These are phyloP conservation scores for Teunomyces atbi DNA, from an alignment of 805 yeast species.

Conservation along the genomic window DNA sequence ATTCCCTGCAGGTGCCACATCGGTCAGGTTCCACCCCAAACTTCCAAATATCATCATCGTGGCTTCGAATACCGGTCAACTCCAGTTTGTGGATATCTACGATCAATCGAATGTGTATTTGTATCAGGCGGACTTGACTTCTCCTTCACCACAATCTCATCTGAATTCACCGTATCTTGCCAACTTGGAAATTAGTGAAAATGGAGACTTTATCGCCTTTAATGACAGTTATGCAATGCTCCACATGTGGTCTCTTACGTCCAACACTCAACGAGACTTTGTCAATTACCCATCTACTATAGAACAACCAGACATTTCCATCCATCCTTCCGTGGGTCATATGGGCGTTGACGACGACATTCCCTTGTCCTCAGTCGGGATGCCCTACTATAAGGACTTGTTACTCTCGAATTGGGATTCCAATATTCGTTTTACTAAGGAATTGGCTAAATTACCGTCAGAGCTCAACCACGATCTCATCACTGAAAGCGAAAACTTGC, in stretches of 20 bases:
- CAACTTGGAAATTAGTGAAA: slow-evolving; percentile 53
- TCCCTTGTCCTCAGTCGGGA: slow-evolving; percentile 72
- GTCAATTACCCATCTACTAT: slow-evolving; percentile 39
- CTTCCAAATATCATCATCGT: slow-evolving; percentile 73
- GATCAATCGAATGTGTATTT: slow-evolving; percentile 69
- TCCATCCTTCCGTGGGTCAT: slow-evolving; percentile 25
- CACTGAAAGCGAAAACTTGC: slow-evolving; percentile 19
- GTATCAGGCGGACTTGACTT: slow-evolving; percentile 60
- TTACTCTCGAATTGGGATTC: slow-evolving; percentile 80
- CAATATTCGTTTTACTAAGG: slow-evolving; percentile 56
- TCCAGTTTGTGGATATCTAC: slow-evolving; percentile 80
- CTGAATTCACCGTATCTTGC: slow-evolving; percentile 32
- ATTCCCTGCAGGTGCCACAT: slow-evolving; percentile 86
- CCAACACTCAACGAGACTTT: slow-evolving; percentile 29
- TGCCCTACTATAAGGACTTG: slow-evolving; percentile 81
- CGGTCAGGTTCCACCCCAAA: slow-evolving; percentile 82
- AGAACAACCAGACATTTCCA: slow-evolving; percentile 53
- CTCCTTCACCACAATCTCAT: slow-evolving; percentile 7
- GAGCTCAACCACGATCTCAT: slow-evolving; percentile 50
- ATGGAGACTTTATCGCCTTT: slow-evolving; percentile 77
- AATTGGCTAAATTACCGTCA: slow-evolving; percentile 58
- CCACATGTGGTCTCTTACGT: slow-evolving; percentile 64
- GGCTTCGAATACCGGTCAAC: slow-evolving; percentile 74
- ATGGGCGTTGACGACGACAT: slow-evolving; percentile 34
- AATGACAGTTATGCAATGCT: slow-evolving; percentile 61